These are phyloP conservation scores for Parastagonospora avenae DNA, from an alignment of 2,329 filamentous ascomycete genomes.

Conservation along the genomic window DNA sequence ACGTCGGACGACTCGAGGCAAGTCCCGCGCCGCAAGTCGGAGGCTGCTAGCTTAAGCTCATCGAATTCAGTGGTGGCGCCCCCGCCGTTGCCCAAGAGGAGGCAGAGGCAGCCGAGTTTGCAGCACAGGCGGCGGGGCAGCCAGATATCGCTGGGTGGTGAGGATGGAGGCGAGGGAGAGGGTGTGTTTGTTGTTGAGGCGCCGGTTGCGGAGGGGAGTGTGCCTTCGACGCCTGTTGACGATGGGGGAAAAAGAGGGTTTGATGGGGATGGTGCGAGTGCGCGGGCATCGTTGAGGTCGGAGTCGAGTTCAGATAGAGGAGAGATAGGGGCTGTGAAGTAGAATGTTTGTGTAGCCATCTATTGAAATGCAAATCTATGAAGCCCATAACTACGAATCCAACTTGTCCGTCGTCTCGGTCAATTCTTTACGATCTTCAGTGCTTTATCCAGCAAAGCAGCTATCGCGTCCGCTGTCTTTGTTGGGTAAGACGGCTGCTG, in stretches of 20 bases:
- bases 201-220: conserved; percentile 28
- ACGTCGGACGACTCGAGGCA: neutral
- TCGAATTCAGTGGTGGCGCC: conserved; percentile 11
- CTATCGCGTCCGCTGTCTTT: too few species aligned
- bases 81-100: conserved; percentile 57
- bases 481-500: too few species aligned
- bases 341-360: neutral
- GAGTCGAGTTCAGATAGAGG: neutral
- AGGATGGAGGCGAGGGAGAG: conserved; percentile 21
- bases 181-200: conserved; percentile 40
- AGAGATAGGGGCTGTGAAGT: neutral
- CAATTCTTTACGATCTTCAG: too few species aligned
- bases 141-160: conserved; percentile 6
- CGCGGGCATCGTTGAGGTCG: neutral
- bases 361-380: neutral
- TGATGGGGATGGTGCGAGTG: neutral
- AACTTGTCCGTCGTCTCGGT: neutral
- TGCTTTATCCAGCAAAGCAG: too few species aligned
- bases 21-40: conserved; percentile 12
- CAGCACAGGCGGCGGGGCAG: conserved; percentile 1
- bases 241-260: conserved; percentile 1
- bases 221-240: conserved; percentile 25
- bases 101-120: conserved; percentile 44
- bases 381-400: neutral
- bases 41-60: conserved; percentile 14